Conservation (phyloP, 305 asterid genomes). For the Solanum hybrid region DNA sequence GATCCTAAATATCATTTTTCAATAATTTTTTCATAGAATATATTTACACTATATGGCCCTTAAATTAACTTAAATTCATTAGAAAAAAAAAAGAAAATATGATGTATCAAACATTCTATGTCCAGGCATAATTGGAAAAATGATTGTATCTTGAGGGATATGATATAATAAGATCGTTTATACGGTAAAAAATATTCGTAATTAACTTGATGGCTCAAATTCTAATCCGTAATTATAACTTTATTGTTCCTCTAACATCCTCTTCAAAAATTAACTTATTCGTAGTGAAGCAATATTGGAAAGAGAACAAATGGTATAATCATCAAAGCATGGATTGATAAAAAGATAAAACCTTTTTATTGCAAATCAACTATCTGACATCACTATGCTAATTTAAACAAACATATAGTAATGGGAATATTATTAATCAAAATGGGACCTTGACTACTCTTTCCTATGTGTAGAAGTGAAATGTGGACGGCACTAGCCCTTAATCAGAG, state of each 20-base stretch:
- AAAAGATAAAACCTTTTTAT: background rate
- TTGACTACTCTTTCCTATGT: background rate
- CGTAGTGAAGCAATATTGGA: background rate
- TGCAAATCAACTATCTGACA: background rate
- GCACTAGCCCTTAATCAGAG: background rate
- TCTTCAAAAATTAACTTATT: background rate
- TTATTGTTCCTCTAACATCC: background rate
- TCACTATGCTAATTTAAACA: background rate
- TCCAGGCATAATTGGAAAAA: background rate
- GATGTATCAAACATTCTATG: background rate
- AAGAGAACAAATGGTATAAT: background rate
- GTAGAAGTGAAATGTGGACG: background rate
- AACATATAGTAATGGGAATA: background rate
- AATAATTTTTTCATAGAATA: background rate
- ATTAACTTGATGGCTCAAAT: background rate
- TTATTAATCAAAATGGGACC: background rate
- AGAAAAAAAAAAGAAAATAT: rapidly evolving
- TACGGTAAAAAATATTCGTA: background rate
- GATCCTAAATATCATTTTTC: background rate
- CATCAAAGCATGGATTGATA: background rate
- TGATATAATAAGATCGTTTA: background rate
- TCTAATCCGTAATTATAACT: background rate
- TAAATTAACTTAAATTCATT: background rate
- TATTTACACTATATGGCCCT: background rate
- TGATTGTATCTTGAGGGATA: background rate